Conservation (phyloP, 257 asterid species). For the Nicotiana attenuata region DNA sequence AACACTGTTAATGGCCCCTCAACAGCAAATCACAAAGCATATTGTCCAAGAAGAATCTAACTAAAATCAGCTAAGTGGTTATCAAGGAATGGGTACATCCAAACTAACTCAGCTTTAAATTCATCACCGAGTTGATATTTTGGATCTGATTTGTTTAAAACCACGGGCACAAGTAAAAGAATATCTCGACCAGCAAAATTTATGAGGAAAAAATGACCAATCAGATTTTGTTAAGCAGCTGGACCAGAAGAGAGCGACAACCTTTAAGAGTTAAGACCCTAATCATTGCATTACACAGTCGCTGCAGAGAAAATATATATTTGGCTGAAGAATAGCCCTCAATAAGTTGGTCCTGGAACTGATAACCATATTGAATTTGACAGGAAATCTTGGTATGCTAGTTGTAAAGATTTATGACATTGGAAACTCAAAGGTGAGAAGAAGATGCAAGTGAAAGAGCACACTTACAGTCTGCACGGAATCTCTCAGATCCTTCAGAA, state of each 20-base stretch:
- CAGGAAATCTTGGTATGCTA: background rate
- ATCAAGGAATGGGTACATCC: background rate
- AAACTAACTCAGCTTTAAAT: background rate
- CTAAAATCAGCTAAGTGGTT: background rate
- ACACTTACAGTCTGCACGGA: slow-evolving; percentile 69
- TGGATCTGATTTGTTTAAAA: background rate
- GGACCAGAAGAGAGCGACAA: background rate
- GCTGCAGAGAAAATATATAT: background rate
- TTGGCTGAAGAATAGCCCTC: background rate
- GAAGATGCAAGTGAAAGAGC: background rate
- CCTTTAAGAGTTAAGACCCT: background rate
- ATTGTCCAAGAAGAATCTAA: background rate
- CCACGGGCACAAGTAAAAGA: background rate
- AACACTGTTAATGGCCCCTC: background rate
- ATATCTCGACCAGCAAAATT: background rate
- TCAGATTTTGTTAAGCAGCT: background rate
- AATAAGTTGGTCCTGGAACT: background rate
- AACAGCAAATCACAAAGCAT: background rate
- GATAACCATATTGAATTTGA: background rate
- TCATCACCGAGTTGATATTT: background rate
- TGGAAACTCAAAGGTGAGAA: background rate
- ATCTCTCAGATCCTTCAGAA: slow-evolving; percentile 68
- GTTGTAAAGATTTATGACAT: background rate
- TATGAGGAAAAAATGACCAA: background rate
- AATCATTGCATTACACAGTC: background rate